Evolutionary conservation across 129 eudicot genomes (phyloP).

Genomic region (Kitagawia praeruptora): DNA sequence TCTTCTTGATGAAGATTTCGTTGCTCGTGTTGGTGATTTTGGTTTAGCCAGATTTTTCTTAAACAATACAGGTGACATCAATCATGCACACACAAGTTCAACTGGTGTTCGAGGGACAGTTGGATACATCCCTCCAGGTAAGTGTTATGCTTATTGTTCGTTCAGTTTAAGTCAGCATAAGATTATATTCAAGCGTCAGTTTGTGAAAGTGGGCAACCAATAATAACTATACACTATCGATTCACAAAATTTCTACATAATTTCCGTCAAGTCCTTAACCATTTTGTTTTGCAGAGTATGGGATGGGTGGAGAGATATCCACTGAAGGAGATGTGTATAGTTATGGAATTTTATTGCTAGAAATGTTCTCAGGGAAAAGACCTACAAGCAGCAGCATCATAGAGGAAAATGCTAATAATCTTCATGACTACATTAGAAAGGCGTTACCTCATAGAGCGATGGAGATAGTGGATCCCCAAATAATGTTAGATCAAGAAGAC

Average conservation of each 20-base stretch:
- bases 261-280: background rate
- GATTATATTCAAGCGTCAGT: too few species aligned
- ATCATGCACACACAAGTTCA: background rate
- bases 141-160: background rate
- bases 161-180: too few species aligned
- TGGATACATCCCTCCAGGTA: constrained; percentile 5
- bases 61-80: background rate
- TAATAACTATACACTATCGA: too few species aligned
- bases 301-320: background rate
- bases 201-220: too few species aligned
- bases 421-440: background rate
- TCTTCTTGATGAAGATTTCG: too few species aligned
- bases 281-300: constrained; percentile 4
- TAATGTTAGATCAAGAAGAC: background rate
- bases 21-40: background rate
- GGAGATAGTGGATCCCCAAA: background rate
- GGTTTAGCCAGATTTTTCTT: background rate
- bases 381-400: background rate
- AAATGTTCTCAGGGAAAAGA: background rate
- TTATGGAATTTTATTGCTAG: background rate
- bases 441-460: background rate
- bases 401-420: background rate
- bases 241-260: background rate
- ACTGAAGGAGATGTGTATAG: background rate
- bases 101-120: background rate